These are phyloP conservation scores for Tylopilus vinaceipallidus DNA, from an alignment of 768 basidiomycete genomes.

Conservation along the genomic window DNA sequence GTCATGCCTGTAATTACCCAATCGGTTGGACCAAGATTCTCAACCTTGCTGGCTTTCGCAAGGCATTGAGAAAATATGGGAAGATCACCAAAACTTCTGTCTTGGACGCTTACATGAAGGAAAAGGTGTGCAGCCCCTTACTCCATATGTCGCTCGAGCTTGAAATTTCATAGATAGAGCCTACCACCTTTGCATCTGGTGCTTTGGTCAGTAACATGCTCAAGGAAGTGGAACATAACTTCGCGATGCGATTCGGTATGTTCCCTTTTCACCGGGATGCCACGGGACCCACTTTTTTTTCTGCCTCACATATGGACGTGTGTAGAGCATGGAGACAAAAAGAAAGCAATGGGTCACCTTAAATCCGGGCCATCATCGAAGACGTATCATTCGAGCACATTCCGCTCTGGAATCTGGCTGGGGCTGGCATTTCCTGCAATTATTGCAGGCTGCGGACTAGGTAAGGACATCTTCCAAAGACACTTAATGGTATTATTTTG, in stretches of 20 bases:
- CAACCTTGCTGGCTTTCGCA: conserved; percentile 88
- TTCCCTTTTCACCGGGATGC: background rate
- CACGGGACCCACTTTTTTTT: background rate
- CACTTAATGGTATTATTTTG: background rate
- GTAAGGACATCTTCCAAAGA: conserved; percentile 18
- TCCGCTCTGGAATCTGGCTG: conserved; percentile 69
- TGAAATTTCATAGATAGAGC: conserved; percentile 51
- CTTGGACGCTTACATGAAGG: conserved; percentile 75
- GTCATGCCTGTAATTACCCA: background rate
- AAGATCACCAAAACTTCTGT: conserved; percentile 72
- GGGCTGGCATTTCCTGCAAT: conserved; percentile 74
- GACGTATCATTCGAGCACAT: conserved; percentile 68
- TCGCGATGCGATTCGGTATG: conserved; percentile 75
- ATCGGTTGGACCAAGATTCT: conserved; percentile 50
- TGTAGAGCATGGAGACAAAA: conserved; percentile 72
- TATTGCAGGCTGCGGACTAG: conserved; percentile 62
- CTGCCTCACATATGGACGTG: too few species aligned
- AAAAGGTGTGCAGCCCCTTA: conserved; percentile 59
- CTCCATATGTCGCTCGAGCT: too few species aligned
- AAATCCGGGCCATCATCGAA: conserved; percentile 50
- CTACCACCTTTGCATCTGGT: conserved; percentile 64
- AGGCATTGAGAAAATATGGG: conserved; percentile 83
- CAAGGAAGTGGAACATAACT: conserved; percentile 73
- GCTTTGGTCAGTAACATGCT: conserved; percentile 63
- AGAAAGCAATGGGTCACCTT: conserved; percentile 68